phyloP scores from a whole-genome alignment of 106 monocot genomes.

The Hemerocallis citrina region DNA sequence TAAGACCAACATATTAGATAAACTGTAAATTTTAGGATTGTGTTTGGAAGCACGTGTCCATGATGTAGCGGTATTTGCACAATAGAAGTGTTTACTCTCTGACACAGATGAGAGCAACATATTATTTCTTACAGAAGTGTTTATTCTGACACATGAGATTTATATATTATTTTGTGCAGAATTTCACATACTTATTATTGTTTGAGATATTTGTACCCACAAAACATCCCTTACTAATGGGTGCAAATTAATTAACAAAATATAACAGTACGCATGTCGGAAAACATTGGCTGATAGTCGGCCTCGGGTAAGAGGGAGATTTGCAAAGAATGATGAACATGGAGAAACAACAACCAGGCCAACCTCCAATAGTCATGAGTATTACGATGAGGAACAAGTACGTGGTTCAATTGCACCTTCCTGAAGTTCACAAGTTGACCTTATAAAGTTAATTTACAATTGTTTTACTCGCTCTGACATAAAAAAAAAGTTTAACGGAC shows the following conservation, averaged over 20 bases:
- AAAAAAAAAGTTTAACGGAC: no score
- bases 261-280: constrained; percentile 73
- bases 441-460: background rate
- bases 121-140: no score
- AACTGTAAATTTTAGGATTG: no score
- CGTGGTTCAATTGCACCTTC: background rate
- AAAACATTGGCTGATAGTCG: constrained; percentile 84
- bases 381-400: constrained; percentile 54
- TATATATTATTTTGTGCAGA: no score
- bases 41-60: no score
- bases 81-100: no score
- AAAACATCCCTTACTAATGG: background rate
- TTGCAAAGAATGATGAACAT: constrained; percentile 76
- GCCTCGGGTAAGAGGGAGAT: constrained; percentile 74
- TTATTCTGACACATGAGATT: no score
- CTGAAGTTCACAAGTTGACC: no score
- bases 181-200: background rate
- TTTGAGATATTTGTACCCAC: background rate
- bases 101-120: no score
- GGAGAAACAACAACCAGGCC: constrained; percentile 26
- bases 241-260: background rate
- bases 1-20: no score
- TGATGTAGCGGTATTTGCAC: no score
- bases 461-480: no score
- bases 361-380: constrained; percentile 22